Base-by-base conservation (phyloP, 1,284 basidiomycete genomes). In the Puccinia polysora region DNA sequence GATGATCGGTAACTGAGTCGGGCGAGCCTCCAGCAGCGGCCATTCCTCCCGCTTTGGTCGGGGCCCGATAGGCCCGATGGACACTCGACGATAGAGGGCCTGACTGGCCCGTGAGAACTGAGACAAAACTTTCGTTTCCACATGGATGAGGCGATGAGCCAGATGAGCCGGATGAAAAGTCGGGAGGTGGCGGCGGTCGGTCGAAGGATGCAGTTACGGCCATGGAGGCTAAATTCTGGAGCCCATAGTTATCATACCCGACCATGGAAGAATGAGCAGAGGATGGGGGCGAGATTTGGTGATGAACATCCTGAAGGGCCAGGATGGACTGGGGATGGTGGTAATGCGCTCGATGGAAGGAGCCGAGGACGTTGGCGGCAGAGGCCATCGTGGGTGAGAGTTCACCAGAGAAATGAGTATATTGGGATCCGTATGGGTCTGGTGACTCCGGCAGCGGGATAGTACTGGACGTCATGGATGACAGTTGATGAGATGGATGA, bases 331-430 rank as follows among this genome's bases (percentile, higher is more conserved):
- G 65, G 1, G 67, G 65, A 36, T 58, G 65, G 18, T 69, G 67
- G 56, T 69, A 69, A 32, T 69, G 67, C 1, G 67, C 67, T 2
- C 67, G 55, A 40, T 69, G 67, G 38, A 69, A 69, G n/a, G 67
- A 69, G 20, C 67, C 67, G 1, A 69, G 45, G 8, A 69, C 67
- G 30, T 60, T 60, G 5, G 67, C 67, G 15, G 67, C 67, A 4
- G 56, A 60, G 3, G 67, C 67, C 56, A 69, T 69, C 2, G 67
- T 69, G 43, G 67, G 67, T 20, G 67, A 69, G 5, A 69, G 56
- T 40, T 69, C 67, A 14, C 67, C 67, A 7, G 67, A 49, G 12
- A 60, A 52, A n/a, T 69, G 65, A 10, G 55, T 34, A n/a, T 34
- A 53, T 32, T 64, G 62, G 1, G 40, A 69, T n/a, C 55, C 55